phyloP scores from a whole-genome alignment of 192 early-diverging fungal genomes.

The Backusella morwellensis region DNA sequence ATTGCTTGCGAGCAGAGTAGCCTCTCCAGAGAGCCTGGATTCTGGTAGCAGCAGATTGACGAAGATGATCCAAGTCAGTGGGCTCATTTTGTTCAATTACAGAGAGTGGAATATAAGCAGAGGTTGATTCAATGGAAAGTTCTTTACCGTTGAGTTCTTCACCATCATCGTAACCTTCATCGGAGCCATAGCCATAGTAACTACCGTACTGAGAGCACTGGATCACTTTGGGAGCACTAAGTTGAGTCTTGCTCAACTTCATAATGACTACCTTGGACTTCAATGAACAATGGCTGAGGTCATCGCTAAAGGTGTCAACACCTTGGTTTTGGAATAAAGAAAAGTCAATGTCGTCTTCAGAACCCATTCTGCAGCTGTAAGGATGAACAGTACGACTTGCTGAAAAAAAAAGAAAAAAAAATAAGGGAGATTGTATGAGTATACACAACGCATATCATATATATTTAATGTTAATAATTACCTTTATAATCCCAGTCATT shows the following conservation, averaged over 20 bases:
- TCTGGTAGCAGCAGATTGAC: slow-evolving; percentile 11
- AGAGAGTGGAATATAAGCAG: slow-evolving; percentile 26
- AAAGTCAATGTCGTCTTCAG: neutral
- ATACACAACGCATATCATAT: neutral
- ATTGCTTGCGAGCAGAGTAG: neutral
- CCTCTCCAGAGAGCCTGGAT: slow-evolving; percentile 21
- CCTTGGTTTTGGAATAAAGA: neutral
- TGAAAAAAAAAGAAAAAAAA: neutral
- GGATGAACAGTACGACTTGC: slow-evolving; percentile 3
- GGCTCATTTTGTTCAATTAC: slow-evolving; percentile 1
- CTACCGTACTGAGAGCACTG: neutral
- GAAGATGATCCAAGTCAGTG: neutral
- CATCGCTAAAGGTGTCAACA: slow-evolving; percentile 3
- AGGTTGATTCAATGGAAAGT: slow-evolving; percentile 19
- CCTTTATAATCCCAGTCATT: neutral
- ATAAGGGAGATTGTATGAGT: neutral
- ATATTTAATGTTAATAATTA: neutral
- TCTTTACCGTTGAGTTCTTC: slow-evolving; percentile 12
- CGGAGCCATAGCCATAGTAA: neutral
- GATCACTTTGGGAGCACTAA: neutral
- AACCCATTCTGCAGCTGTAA: neutral
- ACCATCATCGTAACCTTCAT: slow-evolving; percentile 25
- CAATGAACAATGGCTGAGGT: neutral
- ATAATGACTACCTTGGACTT: slow-evolving; percentile 3
- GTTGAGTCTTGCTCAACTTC: neutral